phyloP scores from a whole-genome alignment of 805 yeast species.

The Metschnikowia corniflorae region DNA sequence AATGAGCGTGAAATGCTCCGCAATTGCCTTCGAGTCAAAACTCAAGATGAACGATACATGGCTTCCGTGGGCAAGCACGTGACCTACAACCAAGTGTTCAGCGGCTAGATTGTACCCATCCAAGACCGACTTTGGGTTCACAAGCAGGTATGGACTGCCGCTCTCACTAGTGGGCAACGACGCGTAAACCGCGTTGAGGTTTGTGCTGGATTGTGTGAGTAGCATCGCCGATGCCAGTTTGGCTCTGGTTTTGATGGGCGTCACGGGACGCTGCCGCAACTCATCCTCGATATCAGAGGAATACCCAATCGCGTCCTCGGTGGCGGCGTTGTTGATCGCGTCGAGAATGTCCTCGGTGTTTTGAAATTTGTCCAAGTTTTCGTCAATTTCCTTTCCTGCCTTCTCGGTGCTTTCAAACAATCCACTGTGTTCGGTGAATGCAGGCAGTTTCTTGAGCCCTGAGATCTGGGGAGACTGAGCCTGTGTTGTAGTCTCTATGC shows the following conservation, averaged over 20 bases:
- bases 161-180: slow-evolving; percentile 11
- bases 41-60: slow-evolving; percentile 84
- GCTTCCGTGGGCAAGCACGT: slow-evolving; percentile 41
- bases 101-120: slow-evolving; percentile 32
- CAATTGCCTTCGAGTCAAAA: slow-evolving; percentile 61
- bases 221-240: slow-evolving; percentile 4
- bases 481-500: not conserved
- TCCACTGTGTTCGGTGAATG: slow-evolving; percentile 2
- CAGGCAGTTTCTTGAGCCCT: not conserved
- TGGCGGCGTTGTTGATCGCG: slow-evolving; percentile 38
- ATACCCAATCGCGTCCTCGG: slow-evolving; percentile 32
- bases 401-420: slow-evolving; percentile 26
- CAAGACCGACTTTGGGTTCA: slow-evolving; percentile 30
- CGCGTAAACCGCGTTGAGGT: slow-evolving; percentile 9
- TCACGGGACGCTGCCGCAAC: slow-evolving; percentile 27
- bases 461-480: not conserved
- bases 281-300: slow-evolving; percentile 20
- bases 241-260: slow-evolving; percentile 24
- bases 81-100: slow-evolving; percentile 34
- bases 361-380: slow-evolving; percentile 13
- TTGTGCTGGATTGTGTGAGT: slow-evolving; percentile 15
- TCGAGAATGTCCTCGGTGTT: slow-evolving; percentile 34
- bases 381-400: too few species aligned
- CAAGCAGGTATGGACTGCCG: slow-evolving; percentile 11
- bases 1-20: slow-evolving; percentile 80